These are phyloP conservation scores for Ilyonectria sp. DNA, from an alignment of 2,329 filamentous ascomycete genomes.

Conservation along the genomic window DNA sequence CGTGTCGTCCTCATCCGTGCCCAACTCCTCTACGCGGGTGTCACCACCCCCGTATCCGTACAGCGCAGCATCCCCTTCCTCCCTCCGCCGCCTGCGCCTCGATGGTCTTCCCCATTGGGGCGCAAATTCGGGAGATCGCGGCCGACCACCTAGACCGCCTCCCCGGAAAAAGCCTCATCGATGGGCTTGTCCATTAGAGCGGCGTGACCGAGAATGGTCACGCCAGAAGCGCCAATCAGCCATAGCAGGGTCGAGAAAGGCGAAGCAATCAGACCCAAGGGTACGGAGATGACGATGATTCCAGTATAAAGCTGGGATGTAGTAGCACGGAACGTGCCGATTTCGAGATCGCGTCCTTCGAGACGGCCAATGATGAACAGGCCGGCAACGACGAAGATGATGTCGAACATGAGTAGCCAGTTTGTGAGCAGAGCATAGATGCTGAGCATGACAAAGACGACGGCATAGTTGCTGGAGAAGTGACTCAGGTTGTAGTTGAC, in stretches of 20 bases:
- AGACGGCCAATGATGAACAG: conserved; percentile 95
- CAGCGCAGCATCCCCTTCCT: conserved; percentile 62
- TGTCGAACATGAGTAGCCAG: conserved; percentile 88
- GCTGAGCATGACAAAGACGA: conserved; percentile 93
- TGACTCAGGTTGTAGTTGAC: conserved; percentile 98
- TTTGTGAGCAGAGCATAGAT: conserved; percentile 97
- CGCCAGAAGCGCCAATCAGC: conserved; percentile 95
- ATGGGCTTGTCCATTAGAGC: conserved; percentile 98
- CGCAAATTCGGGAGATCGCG: conserved; percentile 96
- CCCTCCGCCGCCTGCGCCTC: conserved; percentile 83
- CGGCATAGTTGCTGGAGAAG: conserved; percentile 98
- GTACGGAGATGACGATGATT: conserved; percentile 86
- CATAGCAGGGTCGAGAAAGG: conserved; percentile 90
- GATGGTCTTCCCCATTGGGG: conserved; percentile 99
- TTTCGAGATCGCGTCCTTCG: conserved; percentile 87
- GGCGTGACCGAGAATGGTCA: conserved; percentile 95
- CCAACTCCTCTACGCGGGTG: conserved; percentile 76
- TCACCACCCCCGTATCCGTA: conserved; percentile 54
- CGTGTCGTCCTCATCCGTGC: conserved; percentile 70
- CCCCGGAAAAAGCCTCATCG: conserved; percentile 99
- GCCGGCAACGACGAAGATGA: conserved; percentile 87
- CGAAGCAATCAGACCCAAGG: conserved; percentile 87
- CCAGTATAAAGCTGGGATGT: conserved; percentile 95
- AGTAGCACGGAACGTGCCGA: conserved; percentile 86
- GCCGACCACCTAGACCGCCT: conserved; percentile 99